phyloP scores from a whole-genome alignment of 768 basidiomycete genomes.

The Jaapia argillacea region DNA sequence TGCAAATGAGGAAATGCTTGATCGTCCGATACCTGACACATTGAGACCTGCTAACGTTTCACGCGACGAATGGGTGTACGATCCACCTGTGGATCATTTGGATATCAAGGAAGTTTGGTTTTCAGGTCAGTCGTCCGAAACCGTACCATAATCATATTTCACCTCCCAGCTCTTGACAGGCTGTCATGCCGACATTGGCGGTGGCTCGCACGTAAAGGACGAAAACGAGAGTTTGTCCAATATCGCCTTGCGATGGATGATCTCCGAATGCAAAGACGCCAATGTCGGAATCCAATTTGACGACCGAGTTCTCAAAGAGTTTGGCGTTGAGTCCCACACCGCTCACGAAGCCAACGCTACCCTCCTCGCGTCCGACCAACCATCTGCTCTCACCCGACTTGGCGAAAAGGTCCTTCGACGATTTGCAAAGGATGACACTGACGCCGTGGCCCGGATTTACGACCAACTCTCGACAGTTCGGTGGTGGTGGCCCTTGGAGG shows the following conservation, averaged over 20 bases:
- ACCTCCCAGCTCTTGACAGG: slow-evolving; percentile 22
- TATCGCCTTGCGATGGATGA: slow-evolving; percentile 56
- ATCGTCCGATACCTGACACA: background rate
- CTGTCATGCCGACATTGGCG: slow-evolving; percentile 35
- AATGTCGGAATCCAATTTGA: slow-evolving; percentile 31
- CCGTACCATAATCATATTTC: background rate
- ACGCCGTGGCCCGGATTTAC: background rate
- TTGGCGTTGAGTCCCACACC: slow-evolving; percentile 24
- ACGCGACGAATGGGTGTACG: background rate
- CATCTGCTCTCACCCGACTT: background rate
- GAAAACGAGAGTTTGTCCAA: slow-evolving; percentile 17
- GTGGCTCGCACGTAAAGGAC: slow-evolving; percentile 39
- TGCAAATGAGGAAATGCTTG: slow-evolving; percentile 1
- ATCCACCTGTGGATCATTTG: background rate
- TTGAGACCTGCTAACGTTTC: background rate
- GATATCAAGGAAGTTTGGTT: background rate
- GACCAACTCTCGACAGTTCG: background rate
- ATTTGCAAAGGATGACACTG: background rate
- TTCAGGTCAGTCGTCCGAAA: background rate
- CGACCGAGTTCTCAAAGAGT: slow-evolving; percentile 7
- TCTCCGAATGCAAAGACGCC: slow-evolving; percentile 37
- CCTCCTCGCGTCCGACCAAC: background rate
- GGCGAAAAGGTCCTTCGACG: too few relatives aligned
- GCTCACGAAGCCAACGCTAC: slow-evolving; percentile 18
- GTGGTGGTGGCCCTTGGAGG: background rate